phyloP scores from a whole-genome alignment of 352 stramenopile species.

The Phytopythium litorale region DNA sequence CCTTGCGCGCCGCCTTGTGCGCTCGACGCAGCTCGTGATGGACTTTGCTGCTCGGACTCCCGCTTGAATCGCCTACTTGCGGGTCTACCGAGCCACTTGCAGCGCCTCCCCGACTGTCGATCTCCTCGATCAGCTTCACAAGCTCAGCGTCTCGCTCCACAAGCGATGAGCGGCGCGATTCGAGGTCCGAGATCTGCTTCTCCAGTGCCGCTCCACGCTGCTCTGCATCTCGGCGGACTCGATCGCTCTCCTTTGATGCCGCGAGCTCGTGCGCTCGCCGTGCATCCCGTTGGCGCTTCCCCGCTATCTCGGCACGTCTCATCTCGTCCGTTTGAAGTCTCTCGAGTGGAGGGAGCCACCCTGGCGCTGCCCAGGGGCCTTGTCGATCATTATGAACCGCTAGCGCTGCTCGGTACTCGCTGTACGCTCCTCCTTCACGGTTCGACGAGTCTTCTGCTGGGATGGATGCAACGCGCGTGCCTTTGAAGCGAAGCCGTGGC shows the following conservation, averaged over 20 bases:
- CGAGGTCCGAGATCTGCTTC: slow-evolving; percentile 12
- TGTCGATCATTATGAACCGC: slow-evolving; percentile 22
- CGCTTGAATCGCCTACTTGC: not conserved
- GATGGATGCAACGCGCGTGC: not conserved
- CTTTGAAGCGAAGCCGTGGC: slow-evolving; percentile 25
- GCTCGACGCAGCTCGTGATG: slow-evolving; percentile 35
- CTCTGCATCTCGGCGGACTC: slow-evolving; percentile 12
- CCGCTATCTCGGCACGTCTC: slow-evolving; percentile 17
- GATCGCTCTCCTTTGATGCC: slow-evolving; percentile 16
- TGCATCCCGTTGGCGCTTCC: slow-evolving; percentile 37
- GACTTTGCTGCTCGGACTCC: not conserved
- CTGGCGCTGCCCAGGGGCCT: slow-evolving; percentile 9
- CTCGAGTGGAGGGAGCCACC: slow-evolving; percentile 19
- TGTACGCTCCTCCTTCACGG: not conserved
- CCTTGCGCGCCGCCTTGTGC: slow-evolving; percentile 38
- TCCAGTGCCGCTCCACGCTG: slow-evolving; percentile 11
- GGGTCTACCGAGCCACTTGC: slow-evolving; percentile 9
- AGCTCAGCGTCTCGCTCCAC: slow-evolving; percentile 26
- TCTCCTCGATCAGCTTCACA: slow-evolving; percentile 49
- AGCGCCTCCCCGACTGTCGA: slow-evolving; percentile 43
- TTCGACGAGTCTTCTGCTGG: not conserved
- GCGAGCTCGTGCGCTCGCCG: slow-evolving; percentile 23
- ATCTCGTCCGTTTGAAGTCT: slow-evolving; percentile 14
- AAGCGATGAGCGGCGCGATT: slow-evolving; percentile 19
- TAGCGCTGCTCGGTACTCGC: slow-evolving; percentile 19